Base-by-base conservation (phyloP, 306 rosid species). In the Luffa acutangula region DNA sequence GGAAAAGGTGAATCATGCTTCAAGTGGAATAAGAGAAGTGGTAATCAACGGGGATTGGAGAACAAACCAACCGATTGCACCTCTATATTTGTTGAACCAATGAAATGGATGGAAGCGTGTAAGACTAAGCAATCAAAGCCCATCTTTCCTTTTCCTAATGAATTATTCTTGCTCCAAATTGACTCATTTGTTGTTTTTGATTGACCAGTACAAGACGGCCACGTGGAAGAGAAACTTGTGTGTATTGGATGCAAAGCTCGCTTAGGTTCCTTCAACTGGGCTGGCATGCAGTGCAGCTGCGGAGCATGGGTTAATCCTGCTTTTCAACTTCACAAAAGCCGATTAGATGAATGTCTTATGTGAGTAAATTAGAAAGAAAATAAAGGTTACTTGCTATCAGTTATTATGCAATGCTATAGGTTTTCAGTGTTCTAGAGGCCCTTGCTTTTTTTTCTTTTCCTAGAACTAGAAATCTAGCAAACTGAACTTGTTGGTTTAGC, bases 21-120 rank as follows among this genome's bases (percentile, higher is more conserved):
- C 86, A 87, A 85, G 79, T 92, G 96, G 97, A 87, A 79, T 36
- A 92, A 88, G 88, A 86, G 91, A 81, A 85, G 87, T 81, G 83
- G 80, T 20, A 81, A 79, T 72, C 45, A 84, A 73, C 67, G 51
- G 77, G 89, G 82, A 43, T 21, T 6, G 25, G 82, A 81, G 79
- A 88, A 75, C 75, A 78, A 84, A 78, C 83, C 81, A 73, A 71
- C 80, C 75, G 89, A 90, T 48, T 92, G 97, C 84, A 87, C 96
- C 78, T 92, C 96, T 71, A 58, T 92, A 66, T 92, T 92, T 85
- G 97, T 92, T 13, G 96, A 90, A 80, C 96, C 93, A 45, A 87
- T 92, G 96, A 89, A 90, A 67, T 92, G 97, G 97, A 92, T 92
- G 97, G 92, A 89, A 85, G 51, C 96, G 87, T 90, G 97, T 92